Conservation (phyloP, 148 eudicot species). For the Heliamphora exappendiculata region DNA sequence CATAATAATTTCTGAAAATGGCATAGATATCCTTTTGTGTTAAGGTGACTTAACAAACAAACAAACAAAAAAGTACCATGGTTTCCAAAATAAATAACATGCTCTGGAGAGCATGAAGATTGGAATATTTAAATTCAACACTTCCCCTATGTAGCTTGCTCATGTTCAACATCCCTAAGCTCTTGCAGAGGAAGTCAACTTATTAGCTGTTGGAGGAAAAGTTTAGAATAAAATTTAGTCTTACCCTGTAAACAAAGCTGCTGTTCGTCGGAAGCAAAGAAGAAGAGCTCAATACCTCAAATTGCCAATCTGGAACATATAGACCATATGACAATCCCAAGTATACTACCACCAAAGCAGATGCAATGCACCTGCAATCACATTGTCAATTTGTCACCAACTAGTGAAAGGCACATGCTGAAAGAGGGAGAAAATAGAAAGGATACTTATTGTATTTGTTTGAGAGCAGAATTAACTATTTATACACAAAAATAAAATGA, state of each 20-base stretch:
- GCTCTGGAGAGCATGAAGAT: not conserved
- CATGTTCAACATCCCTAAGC: not conserved
- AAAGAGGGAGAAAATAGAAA: not conserved
- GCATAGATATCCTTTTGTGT: not conserved
- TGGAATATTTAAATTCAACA: not conserved
- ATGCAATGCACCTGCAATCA: constrained; percentile 39
- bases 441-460: no score
- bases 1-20: not conserved
- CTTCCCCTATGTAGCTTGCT: not conserved
- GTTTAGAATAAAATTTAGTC: constrained; percentile 1
- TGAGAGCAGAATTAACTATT: no score
- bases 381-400: constrained; percentile 1
- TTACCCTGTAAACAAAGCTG: constrained; percentile 34
- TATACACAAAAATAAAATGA: not conserved
- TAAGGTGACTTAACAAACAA: not conserved
- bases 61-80: not conserved
- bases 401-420: not conserved
- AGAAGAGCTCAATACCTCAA: constrained; percentile 26
- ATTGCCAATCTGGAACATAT: constrained; percentile 83
- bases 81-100: not conserved
- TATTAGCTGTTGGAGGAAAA: not conserved
- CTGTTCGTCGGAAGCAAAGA: constrained; percentile 30
- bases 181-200: not conserved
- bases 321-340: constrained; percentile 58
- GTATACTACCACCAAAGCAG: constrained; percentile 39